Base-by-base conservation (phyloP, 805 yeast genomes). In the Torulaspora franciscae region DNA sequence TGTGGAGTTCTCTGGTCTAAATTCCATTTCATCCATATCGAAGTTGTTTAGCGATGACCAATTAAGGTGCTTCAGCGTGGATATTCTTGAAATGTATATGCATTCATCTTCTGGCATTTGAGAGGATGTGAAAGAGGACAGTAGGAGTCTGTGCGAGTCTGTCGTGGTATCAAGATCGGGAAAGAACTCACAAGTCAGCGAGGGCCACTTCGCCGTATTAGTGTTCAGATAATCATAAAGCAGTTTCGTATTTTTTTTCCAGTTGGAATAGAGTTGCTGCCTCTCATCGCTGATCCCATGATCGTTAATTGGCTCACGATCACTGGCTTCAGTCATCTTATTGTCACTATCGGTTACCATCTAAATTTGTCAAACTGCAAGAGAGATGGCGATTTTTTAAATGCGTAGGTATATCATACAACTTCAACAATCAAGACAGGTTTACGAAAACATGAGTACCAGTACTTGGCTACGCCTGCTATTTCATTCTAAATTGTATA, bases 241-340 rank as follows among this genome's bases (percentile, higher is more conserved):
- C 50, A 83, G 69, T 7, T 88, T 88, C 2, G 87, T 81, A 29
- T 91, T 83, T 56, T 84, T 81, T 62, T 87, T 88, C 96, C 96
- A 88, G 7, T 50, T 49, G 15, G 62, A 57, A 42, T 71, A 71
- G 22, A 65, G 57, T 25, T 51, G 48, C 44, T 62, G 67, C 25
- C 54, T 45, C 22, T 50, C 60, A 10, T 49, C 53, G n/a, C 56
- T 47, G 35, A 62, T 58, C 7, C 40, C 22, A 32, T 38, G 39
- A 9, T 34, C 28, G 4, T 23, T 29, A 15, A 26, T 10, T 35
- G 37, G 22, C 11, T 11, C 32, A 19, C n/a, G 28, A 7, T 28
- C 40, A 9, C 11, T 24, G n/a, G 7, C 32, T 14, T 10, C 33
- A 28, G 33, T 19, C 47, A 44, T 40, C 19, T 24, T 32, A 19